Base-by-base conservation (phyloP, 371 early-diverging fungal genomes). In the Syncephalis plumigaleata region DNA sequence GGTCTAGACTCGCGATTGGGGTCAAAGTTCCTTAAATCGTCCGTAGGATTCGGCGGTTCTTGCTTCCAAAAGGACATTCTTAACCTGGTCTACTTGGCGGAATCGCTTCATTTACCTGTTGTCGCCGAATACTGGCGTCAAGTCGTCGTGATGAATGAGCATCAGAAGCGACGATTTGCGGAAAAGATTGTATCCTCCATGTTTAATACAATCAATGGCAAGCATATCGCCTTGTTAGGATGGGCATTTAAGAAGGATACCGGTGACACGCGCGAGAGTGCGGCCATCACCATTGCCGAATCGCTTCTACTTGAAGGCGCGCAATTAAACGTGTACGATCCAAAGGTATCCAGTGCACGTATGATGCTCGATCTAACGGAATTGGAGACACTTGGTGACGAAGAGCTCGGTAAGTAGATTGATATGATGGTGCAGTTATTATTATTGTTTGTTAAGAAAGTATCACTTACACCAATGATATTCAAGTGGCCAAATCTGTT, bases 191-290 rank as follows among this genome's bases (percentile, higher is more conserved):
- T 84, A n/a, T 47, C 46, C 40, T 50, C 68, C 2, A 68, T 88
- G 13, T 84, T 85, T 66, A 79, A 84, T 71, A 87, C 88, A 25
- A 78, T 90, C 57, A 78, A 82, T 46, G 73, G 81, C 67, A 87
- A 84, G 69, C 70, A 68, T 48, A 72, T 94, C 54, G 84, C 87
- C 7, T 68, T 89, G 18, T 71, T 86, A 39, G 95, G 95, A 21
- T 94, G 91, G 58, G 92, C 95, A 7, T 94, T 87, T 73, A 94
- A 94, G 73, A 87, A 87, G 72, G 84, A 90, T 54, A 94, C 92
- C 21, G 90, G 90, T 46, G 95, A 94, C 63, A 86, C 95, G 27
- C 77, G 94, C 53, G 91, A 91, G 68, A 84, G 87, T 42, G 87
- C 95, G 26, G 91, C 95, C 40, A 88, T 88, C 46, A 74, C 79